Base-by-base conservation (phyloP, 2,329 filamentous ascomycete species). In the Alternaria atra region DNA sequence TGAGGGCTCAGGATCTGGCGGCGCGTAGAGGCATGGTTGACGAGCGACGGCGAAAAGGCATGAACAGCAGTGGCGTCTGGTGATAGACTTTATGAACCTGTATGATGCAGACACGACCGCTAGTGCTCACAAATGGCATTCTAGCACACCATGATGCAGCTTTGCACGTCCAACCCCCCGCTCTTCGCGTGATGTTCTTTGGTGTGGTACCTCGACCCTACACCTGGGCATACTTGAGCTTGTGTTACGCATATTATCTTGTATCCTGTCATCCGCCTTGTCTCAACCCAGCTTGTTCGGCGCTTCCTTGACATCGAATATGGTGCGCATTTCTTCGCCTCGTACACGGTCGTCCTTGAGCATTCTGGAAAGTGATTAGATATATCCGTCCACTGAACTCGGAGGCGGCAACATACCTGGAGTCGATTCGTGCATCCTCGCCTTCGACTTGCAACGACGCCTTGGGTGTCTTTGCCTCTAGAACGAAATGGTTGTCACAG, bases 401-500 rank as follows among this genome's bases (percentile, higher is more conserved):
- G 1, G 34, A 25, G 4, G 15, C 10, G 34, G 63, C 76, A 46
- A 63, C 76, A 46, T 77, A 84, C 82, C 91, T 88, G 73, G 87
- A 88, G 80, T 99, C 92, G 71, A 94, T 86, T 61, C 95, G 86
- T 3, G 90, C 89, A 81, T 99, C 96, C 65, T 96, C 94, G 63
- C 94, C 92, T 83, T 99, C 95, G 52, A 99, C 87, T 68, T 94
- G 88, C 52, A 99, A 82, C 35, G 91, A 87, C 9, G 94, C 87
- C 80, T 96, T 91, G 23, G 95, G 92, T 5, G 90, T 92, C 70
- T 91, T 81, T 52, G 95, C 96, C 5, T 98, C 94, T 66, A 99
- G 85, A 39, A 99, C 91, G 76, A 94, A 99, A 81, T 99, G 96
- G 82, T 99, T 99, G 78, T 99, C 95, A 84, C 95, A 99, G 83